Evolutionary conservation across 2,329 filamentous ascomycete species (phyloP).

Genomic region (Emericellopsis cladophorae): DNA sequence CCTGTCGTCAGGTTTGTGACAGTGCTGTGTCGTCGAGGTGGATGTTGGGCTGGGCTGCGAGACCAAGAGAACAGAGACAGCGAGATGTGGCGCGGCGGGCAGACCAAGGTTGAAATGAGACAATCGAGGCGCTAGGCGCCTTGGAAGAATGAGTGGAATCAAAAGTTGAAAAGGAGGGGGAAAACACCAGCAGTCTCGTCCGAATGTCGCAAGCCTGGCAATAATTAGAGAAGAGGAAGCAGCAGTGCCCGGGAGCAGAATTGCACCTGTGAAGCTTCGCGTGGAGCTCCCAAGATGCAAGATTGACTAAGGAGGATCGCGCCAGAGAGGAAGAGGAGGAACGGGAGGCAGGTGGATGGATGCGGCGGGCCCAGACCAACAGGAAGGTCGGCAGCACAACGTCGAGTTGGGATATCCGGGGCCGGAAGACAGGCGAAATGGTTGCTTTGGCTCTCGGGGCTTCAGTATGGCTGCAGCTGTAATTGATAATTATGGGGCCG

Average conservation of each 20-base stretch:
- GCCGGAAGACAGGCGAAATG: constrained; percentile 39
- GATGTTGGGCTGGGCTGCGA: no score
- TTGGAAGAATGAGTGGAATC: no score
- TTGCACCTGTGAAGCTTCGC: background rate
- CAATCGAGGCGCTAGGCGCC: no score
- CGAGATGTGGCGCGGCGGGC: no score
- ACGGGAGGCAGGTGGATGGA: constrained; percentile 26
- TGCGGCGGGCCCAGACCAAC: background rate
- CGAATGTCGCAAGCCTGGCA: background rate
- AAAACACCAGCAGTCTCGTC: no score
- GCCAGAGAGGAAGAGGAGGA: background rate
- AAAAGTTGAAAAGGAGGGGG: no score
- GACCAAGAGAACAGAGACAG: no score
- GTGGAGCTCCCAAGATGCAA: background rate
- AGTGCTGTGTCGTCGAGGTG: no score
- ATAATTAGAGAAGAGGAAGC: background rate
- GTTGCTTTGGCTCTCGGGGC: constrained; percentile 18
- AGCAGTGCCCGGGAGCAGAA: background rate
- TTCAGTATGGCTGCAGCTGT: constrained; percentile 11
- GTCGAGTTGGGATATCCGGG: background rate
- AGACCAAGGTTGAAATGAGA: no score
- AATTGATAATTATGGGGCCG: constrained; percentile 11
- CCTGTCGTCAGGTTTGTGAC: no score
- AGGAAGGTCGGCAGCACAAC: background rate
- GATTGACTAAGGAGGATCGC: constrained; percentile 1